A percentile compares a stretch with the other conserved stretches of the same genome.
phyloP scores from a whole-genome alignment of 2,329 filamentous ascomycete genomes.

The Arthrocladium fulminans region DNA sequence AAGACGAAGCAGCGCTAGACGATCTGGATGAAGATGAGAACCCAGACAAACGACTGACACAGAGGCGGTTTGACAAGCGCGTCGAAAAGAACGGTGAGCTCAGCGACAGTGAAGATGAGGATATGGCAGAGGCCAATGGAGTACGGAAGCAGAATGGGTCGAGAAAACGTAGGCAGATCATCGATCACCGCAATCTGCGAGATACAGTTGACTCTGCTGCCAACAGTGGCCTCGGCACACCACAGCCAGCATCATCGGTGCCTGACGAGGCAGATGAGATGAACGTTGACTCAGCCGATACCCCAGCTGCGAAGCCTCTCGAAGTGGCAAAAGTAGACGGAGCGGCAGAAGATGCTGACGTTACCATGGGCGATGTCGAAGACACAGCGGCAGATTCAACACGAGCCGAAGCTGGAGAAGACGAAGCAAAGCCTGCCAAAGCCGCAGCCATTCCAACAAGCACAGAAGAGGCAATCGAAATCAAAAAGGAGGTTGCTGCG shows the following conservation, averaged over 20 bases:
- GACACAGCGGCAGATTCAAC: constrained; percentile 25
- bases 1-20: constrained; percentile 56
- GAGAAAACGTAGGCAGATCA: constrained; percentile 48
- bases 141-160: constrained; percentile 49
- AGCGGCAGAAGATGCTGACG: constrained; percentile 15
- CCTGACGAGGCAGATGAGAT: constrained; percentile 40
- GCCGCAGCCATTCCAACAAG: constrained; percentile 7
- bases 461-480: constrained; percentile 10
- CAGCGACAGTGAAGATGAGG: constrained; percentile 83
- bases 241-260: constrained; percentile 33
- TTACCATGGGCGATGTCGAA: constrained; percentile 34
- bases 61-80: constrained; percentile 72
- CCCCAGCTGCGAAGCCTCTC: constrained; percentile 14
- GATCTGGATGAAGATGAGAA: constrained; percentile 77
- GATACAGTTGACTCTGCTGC: constrained; percentile 39
- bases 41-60: constrained; percentile 71
- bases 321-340: constrained; percentile 4
- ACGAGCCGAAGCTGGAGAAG: constrained; percentile 17
- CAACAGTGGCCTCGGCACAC: constrained; percentile 44
- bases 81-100: constrained; percentile 70
- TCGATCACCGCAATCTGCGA: constrained; percentile 52
- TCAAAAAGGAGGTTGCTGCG: constrained; percentile 21
- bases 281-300: constrained; percentile 26
- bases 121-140: constrained; percentile 62
- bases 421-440: constrained; percentile 14